Evolutionary conservation across 2,329 filamentous ascomycete genomes (phyloP), one percentile per base, ranked within the genome.

Genomic region (Fusarium secorum): DNA sequence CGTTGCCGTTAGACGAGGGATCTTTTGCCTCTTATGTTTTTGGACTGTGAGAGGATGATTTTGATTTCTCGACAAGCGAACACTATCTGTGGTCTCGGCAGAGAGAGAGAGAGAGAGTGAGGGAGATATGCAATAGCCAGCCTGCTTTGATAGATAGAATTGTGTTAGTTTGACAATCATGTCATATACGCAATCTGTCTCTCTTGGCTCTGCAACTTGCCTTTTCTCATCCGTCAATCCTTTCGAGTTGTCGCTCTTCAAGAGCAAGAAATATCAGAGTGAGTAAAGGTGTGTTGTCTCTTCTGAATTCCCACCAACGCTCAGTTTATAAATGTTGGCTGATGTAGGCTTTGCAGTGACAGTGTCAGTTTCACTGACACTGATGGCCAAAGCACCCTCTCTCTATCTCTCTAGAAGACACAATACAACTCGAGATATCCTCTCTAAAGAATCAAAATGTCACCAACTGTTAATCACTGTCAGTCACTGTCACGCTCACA

Each of bases 151-250:
- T 24, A 28, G 18, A 53, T 24, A 28, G 24, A 32, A 39, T 20
- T 10, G n/a, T 60, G 33, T 45, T 41, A 26, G 30, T 32, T 49
- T 33, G 28, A 20, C 32, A 53, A 39, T 24, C 22, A 26, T 22
- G 38, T 24, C 26, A 22, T 32, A 48, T 39, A 56, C 44, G n/a
- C 22, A 26, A 13, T 11, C n/a, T 15, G 13, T 44, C 4, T 51
- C 13, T 41, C 44, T 69, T 69, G 60, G 54, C 66, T 42, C 49
- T 53, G 32, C 41, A 38, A 61, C 35, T 53, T 57, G 41, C 52
- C 51, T 67, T 48, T 38, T 30, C 18, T n/a, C 42, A 32, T 17
- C 44, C 9, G 24, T 52, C n/a, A 53, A 49, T 58, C 39, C 55
- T 24, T 13, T 42, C 17, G 13, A 28, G 20, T 53, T 41, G 8